phyloP scores from a whole-genome alignment of 768 basidiomycete species.

The Boletus sp. region DNA sequence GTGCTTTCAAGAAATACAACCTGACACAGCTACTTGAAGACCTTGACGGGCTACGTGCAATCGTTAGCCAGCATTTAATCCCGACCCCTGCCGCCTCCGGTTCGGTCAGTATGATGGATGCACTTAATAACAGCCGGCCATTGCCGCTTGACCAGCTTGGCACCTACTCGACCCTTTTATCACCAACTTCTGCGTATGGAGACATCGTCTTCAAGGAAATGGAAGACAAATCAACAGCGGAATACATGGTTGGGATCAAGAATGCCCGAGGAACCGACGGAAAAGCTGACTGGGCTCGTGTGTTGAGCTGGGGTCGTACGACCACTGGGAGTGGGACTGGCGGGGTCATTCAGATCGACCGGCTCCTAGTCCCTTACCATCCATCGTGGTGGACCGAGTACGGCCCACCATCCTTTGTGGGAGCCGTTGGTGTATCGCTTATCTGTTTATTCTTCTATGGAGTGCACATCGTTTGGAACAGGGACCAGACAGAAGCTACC shows the following conservation, averaged over 20 bases:
- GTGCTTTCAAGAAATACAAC: conserved; percentile 86
- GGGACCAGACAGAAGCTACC: conserved; percentile 77
- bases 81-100: conserved; percentile 37
- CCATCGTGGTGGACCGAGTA: conserved; percentile 84
- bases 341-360: conserved; percentile 87
- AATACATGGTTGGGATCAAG: conserved; percentile 68
- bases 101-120: conserved; percentile 28
- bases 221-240: conserved; percentile 38
- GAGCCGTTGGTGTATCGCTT: conserved; percentile 51
- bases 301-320: conserved; percentile 72
- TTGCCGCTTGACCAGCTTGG: conserved; percentile 66
- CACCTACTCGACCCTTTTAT: conserved; percentile 77
- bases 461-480: conserved; percentile 66
- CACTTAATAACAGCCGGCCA: conserved; percentile 67
- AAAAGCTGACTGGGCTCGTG: conserved; percentile 58
- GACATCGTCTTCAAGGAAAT: conserved; percentile 73
- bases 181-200: conserved; percentile 63
- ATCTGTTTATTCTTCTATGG: conserved; percentile 72
- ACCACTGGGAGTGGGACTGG: conserved; percentile 72
- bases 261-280: conserved; percentile 66
- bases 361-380: conserved; percentile 77
- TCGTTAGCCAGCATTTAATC: conserved; percentile 78
- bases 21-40: conserved; percentile 69
- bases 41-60: conserved; percentile 45
- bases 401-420: conserved; percentile 64